Percentiles rank a stretch among this genome's conserved stretches.
Evolutionary conservation across 1,139 yeast species (phyloP).

Genomic region (Protomyces arabidopsidicola): DNA sequence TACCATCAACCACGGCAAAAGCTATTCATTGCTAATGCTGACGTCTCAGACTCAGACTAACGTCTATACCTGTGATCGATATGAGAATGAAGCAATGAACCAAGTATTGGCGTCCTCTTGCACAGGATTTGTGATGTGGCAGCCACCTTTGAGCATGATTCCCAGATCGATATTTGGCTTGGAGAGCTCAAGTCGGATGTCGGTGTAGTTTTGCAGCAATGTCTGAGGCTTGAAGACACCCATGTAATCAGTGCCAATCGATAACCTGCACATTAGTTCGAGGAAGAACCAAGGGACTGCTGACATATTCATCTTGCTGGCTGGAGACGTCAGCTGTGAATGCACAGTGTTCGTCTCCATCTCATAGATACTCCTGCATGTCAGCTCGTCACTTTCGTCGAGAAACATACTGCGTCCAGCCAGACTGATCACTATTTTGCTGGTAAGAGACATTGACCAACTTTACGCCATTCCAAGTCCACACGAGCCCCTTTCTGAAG

Average conservation of each 20-base stretch:
- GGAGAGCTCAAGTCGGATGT: background rate
- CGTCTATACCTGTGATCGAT: background rate
- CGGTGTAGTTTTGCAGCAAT: background rate
- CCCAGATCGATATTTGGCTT: background rate
- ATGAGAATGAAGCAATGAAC: background rate
- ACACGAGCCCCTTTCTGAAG: background rate
- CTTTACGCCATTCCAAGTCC: background rate
- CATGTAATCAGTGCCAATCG: background rate
- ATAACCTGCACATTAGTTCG: background rate
- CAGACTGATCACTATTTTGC: background rate
- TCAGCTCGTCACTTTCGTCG: no score
- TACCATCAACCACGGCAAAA: slow-evolving; percentile 7
- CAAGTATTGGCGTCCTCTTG: background rate
- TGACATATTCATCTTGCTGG: no score
- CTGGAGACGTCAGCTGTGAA: no score
- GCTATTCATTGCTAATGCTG: slow-evolving; percentile 22
- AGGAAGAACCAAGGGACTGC: no score
- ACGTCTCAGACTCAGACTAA: slow-evolving; percentile 16
- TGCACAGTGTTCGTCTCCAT: no score
- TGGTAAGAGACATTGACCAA: background rate
- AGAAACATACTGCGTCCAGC: background rate
- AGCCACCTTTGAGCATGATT: background rate
- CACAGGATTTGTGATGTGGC: background rate
- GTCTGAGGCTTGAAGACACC: background rate
- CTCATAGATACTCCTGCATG: no score